Percentiles rank a stretch among this genome's conserved stretches.
phyloP scores from a whole-genome alignment of 176 grass and related monocot genomes.

The Triticum aestivum region IWGSC_CS_RefSeq_v2.1 NC_057804.1:113787467-113787966 shows the following conservation, averaged over 20 bases:
- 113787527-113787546: neutral
- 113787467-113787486: slow-evolving; percentile 25
- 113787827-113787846: too few species aligned
- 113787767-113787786: neutral
- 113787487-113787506: slow-evolving; percentile 26
- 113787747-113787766: slow-evolving; percentile 3
- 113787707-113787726: slow-evolving; percentile 25
- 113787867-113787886: too few species aligned
- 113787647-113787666: slow-evolving; percentile 25
- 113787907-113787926: too few species aligned
- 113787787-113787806: too few species aligned
- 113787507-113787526: slow-evolving; percentile 28
- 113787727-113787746: neutral
- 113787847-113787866: too few species aligned
- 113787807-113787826: too few species aligned
- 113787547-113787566: slow-evolving; percentile 28
- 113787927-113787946: too few species aligned
- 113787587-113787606: slow-evolving; percentile 4
- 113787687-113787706: slow-evolving; percentile 23
- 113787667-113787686: slow-evolving; percentile 12
- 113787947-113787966: too few species aligned
- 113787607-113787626: slow-evolving; percentile 27
- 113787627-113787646: slow-evolving; percentile 10
- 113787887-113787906: too few species aligned
- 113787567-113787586: slow-evolving; percentile 22